Base-by-base conservation (phyloP, 306 rosid species). In the Ceratonia siliqua region DNA sequence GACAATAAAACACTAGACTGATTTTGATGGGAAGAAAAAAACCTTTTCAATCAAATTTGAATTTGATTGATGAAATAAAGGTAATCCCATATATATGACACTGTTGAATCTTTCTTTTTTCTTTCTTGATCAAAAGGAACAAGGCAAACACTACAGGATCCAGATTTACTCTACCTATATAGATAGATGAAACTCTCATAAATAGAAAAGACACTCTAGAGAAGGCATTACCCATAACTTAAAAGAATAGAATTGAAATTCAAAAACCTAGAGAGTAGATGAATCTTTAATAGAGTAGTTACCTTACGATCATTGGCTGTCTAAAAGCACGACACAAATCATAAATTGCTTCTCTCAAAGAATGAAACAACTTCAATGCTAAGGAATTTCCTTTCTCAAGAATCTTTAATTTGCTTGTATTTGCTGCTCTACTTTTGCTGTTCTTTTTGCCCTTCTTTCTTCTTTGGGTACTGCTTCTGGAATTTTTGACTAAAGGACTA, bases 231-330 rank as follows among this genome's bases (percentile, higher is more conserved):
- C 68, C 21, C 20, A 36, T 42, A 12, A 70, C 53, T 38, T 69
- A 73, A 43, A 80, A 15, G 54, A 62, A 46, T 49, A 39, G 21
- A 18, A 43, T 4, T 8, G 33, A 62, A 28, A 35, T 41, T 18
- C 48, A 45, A 70, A 57, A 78, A 54, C 20, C 24, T 36, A 50
- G 20, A 18, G 22, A 22, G 46, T 3, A 54, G 8, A n/a, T 42
- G 43, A 28, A 62, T 6, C 2, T 56, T 48, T 14, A 39, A 42
- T 57, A 43, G 52, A 59, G 17, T n/a, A 64, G 28, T 82, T 89
- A 92, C 97, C 97, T 92, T 68, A 85, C 82, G 78, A 92, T 92
- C 72, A 89, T 82, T 27, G 97, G 97, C 78, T 89, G 90, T 74
- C 73, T 82, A 77, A 89, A 89, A 2, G 96, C 88, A 5, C 62